phyloP scores from a whole-genome alignment of 2,329 filamentous ascomycete species.

The Aspergillus udagawae region DNA sequence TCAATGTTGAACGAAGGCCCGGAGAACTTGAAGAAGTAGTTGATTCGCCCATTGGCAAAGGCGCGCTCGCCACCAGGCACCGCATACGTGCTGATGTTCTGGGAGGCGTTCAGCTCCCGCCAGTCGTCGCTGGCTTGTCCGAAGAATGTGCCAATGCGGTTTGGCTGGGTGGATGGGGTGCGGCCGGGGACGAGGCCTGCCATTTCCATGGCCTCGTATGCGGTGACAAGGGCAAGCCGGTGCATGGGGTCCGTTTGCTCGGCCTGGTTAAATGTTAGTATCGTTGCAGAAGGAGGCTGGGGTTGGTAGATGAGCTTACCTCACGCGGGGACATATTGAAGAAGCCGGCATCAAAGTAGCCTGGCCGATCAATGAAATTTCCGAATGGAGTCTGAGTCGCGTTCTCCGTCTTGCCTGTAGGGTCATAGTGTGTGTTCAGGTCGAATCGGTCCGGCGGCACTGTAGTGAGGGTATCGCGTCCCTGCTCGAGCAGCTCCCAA shows the following conservation, averaged over 20 bases:
- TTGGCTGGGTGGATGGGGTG: conserved; percentile 58
- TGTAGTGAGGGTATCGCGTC: conserved; percentile 26
- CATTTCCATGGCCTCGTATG: conserved; percentile 77
- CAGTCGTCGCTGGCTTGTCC: conserved; percentile 65
- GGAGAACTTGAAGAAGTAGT: conserved; percentile 72
- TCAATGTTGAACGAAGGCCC: conserved; percentile 69
- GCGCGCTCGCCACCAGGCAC: conserved; percentile 59
- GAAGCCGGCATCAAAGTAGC: conserved; percentile 36
- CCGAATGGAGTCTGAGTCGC: conserved; percentile 30
- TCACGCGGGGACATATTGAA: conserved; percentile 58
- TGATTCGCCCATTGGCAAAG: conserved; percentile 61
- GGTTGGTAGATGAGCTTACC: conserved; percentile 23
- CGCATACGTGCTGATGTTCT: conserved; percentile 66
- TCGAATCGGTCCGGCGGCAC: conserved; percentile 35
- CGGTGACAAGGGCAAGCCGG: conserved; percentile 68
- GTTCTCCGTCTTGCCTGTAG: conserved; percentile 30
- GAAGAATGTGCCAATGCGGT: conserved; percentile 66
- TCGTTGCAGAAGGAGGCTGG: background rate
- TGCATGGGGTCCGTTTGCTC: conserved; percentile 77
- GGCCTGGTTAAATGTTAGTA: conserved; percentile 46
- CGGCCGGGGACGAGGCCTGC: conserved; percentile 68
- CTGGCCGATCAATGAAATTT: conserved; percentile 36
- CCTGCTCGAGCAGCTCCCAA: conserved; percentile 34
- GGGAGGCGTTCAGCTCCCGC: conserved; percentile 63
- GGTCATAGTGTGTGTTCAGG: conserved; percentile 29